Evolutionary conservation across 106 monocot genomes (phyloP).

Genomic region (Platanthera guangdongensis): DNA sequence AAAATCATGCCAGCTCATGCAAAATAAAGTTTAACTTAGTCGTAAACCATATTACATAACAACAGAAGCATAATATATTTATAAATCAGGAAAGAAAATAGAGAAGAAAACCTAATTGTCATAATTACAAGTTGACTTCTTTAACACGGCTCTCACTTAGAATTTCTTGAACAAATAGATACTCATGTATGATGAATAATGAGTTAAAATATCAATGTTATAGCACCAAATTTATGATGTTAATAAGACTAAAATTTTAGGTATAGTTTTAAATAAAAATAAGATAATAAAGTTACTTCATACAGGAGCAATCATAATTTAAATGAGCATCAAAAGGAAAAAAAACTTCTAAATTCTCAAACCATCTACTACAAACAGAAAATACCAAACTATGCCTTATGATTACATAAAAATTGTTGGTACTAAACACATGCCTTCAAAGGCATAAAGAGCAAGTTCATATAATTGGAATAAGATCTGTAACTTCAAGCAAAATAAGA

Average conservation of each 20-base stretch:
- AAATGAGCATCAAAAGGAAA: not conserved
- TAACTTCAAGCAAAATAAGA: not conserved
- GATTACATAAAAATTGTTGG: not conserved
- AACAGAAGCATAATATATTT: not conserved
- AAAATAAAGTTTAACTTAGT: not conserved
- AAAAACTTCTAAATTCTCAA: not conserved
- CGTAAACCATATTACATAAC: not conserved
- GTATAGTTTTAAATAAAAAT: not conserved
- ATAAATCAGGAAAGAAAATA: not conserved
- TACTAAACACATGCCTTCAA: not conserved
- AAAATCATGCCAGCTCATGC: not conserved
- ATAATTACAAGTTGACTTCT: not conserved
- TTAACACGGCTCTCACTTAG: not conserved
- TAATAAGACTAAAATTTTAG: not conserved
- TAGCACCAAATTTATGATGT: not conserved
- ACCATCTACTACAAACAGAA: not conserved
- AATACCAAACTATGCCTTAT: not conserved
- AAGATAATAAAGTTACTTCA: not conserved
- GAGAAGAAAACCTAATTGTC: constrained; percentile 3
- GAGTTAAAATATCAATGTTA: not conserved
- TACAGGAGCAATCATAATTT: not conserved
- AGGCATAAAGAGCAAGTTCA: not conserved
- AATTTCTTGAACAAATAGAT: not conserved
- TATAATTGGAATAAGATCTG: not conserved
- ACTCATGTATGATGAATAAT: not conserved